Conservation (phyloP, 2,329 filamentous ascomycete genomes). For the Colletotrichum salicis region DNA sequence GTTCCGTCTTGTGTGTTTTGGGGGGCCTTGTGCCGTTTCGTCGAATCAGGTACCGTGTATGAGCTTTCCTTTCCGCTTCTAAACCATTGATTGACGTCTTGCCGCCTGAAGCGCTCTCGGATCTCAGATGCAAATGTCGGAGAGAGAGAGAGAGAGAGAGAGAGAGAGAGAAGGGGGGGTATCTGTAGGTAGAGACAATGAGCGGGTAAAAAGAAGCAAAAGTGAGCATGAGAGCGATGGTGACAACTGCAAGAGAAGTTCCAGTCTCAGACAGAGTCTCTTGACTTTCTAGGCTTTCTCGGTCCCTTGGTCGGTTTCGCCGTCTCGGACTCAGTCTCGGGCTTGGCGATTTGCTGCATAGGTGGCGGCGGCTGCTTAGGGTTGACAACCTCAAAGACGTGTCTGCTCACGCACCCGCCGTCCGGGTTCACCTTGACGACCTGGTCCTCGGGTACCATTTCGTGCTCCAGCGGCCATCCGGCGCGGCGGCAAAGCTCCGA, state of each 20-base stretch:
- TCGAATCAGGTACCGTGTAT: conserved; percentile 8
- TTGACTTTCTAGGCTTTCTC: conserved; percentile 24
- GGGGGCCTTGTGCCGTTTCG: conserved; percentile 1
- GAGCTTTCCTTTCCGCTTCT: not conserved
- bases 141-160: not conserved
- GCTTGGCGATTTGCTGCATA: not conserved
- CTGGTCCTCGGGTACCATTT: conserved; percentile 81
- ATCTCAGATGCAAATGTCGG: conserved; percentile 8
- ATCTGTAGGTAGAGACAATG: conserved; percentile 5
- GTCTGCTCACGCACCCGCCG: conserved; percentile 57
- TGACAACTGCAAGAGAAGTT: not conserved
- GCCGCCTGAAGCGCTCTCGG: conserved; percentile 2
- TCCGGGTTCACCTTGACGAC: conserved; percentile 64
- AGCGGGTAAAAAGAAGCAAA: not conserved
- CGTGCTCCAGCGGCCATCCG: conserved; percentile 82
- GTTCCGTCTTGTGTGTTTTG: conserved; percentile 15
- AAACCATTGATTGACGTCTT: conserved; percentile 7
- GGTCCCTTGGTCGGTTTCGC: conserved; percentile 24
- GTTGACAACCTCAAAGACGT: conserved; percentile 46
- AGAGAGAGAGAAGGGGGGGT: not conserved
- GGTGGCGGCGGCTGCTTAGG: not conserved
- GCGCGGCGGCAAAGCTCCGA: conserved; percentile 84
- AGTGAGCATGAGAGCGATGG: conserved; percentile 2
- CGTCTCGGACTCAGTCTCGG: not conserved
- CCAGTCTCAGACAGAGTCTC: conserved; percentile 7